Conservation (phyloP, 164 flowering plant species). For the Houttuynia cordata region DNA sequence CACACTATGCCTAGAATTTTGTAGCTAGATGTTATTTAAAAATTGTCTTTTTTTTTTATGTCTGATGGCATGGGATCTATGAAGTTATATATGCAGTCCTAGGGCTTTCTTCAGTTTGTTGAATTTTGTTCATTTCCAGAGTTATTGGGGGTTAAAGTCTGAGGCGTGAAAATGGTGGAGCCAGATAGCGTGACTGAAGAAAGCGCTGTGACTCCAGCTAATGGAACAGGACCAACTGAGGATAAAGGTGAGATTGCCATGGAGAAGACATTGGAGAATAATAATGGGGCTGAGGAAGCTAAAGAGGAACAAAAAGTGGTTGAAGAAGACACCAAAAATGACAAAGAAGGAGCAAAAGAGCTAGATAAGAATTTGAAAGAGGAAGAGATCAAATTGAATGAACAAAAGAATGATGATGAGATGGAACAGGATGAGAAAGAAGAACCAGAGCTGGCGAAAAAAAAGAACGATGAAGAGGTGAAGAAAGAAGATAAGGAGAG, state of each 20-base stretch:
- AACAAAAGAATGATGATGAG: neutral
- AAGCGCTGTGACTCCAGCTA: neutral
- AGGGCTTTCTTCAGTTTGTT: neutral
- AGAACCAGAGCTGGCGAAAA: neutral
- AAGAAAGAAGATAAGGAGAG: neutral
- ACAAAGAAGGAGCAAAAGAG: neutral
- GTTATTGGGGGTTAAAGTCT: neutral
- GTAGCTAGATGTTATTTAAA: neutral
- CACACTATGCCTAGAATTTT: too few species aligned
- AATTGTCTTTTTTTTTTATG: neutral
- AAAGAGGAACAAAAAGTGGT: neutral
- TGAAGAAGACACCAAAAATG: neutral
- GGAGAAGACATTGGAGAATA: neutral
- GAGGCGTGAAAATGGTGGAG: neutral
- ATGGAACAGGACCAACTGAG: neutral
- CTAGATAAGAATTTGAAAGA: neutral
- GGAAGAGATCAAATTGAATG: neutral
- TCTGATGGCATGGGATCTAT: neutral
- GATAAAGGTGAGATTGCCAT: neutral
- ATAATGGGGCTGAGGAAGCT: neutral
- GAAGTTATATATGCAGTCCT: neutral
- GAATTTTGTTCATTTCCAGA: neutral
- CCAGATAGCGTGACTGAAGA: neutral
- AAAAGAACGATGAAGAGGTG: neutral
- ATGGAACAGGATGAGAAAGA: neutral